These are phyloP conservation scores for Amanita exitialis DNA, from an alignment of 768 basidiomycete species.

Conservation along the genomic window DNA sequence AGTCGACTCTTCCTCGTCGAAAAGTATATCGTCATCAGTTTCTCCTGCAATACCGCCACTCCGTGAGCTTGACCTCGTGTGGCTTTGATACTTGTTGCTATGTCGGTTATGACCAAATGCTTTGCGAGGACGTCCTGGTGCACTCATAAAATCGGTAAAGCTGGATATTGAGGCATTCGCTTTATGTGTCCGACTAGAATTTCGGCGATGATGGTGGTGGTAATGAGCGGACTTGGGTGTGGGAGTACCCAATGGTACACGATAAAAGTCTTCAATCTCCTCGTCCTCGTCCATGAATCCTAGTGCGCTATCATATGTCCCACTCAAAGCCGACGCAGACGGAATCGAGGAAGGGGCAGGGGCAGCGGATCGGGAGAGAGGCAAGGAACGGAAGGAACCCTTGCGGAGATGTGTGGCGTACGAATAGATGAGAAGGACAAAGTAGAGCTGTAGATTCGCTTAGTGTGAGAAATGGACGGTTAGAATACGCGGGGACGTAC, in stretches of 20 bases:
- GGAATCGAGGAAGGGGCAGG: slow-evolving; percentile 15
- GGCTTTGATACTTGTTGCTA: background rate
- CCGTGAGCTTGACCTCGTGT: slow-evolving; percentile 1
- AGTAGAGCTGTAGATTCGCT: slow-evolving; percentile 60
- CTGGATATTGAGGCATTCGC: slow-evolving; percentile 32
- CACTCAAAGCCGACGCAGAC: slow-evolving; percentile 16
- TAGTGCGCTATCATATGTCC: slow-evolving; percentile 28
- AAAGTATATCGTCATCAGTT: slow-evolving; percentile 43
- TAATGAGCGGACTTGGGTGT: slow-evolving; percentile 17
- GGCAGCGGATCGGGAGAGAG: slow-evolving; percentile 36
- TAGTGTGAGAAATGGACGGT: slow-evolving; percentile 3
- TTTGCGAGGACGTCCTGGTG: slow-evolving; percentile 30
- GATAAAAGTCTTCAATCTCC: slow-evolving; percentile 60
- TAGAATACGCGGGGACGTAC: slow-evolving; percentile 29
- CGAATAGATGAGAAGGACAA: slow-evolving; percentile 83
- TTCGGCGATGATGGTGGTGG: slow-evolving; percentile 19
- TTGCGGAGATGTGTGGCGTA: slow-evolving; percentile 88
- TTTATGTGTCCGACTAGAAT: slow-evolving; percentile 13
- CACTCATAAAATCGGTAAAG: slow-evolving; percentile 56
- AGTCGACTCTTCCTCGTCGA: slow-evolving; percentile 49
- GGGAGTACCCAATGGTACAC: slow-evolving; percentile 45
- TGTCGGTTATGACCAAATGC: slow-evolving; percentile 17
- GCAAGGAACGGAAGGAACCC: slow-evolving; percentile 81
- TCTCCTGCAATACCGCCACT: slow-evolving; percentile 16
- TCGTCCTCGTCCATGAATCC: slow-evolving; percentile 41